Evolutionary conservation across 148 eudicot species (phyloP).

Genomic region (Vaccinium macrocarpon): DNA sequence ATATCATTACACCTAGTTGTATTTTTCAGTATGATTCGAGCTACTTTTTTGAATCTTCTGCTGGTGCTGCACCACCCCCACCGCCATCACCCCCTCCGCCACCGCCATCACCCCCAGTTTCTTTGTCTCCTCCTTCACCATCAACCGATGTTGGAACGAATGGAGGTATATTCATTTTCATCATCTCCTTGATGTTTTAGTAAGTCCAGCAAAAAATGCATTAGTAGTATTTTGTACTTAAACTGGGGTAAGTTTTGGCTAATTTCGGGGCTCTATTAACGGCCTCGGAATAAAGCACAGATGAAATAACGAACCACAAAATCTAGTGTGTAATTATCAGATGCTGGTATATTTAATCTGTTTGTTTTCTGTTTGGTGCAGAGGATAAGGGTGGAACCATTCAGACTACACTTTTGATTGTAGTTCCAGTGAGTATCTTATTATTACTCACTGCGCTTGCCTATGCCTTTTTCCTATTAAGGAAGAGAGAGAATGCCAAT

Average conservation of each 20-base stretch:
- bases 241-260: not conserved
- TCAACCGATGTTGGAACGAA: not conserved
- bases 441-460: not conserved
- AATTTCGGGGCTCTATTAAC: not conserved
- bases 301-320: not conserved
- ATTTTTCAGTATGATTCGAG: not conserved
- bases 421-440: slow-evolving; percentile 11
- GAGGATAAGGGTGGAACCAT: not conserved
- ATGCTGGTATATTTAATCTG: not conserved
- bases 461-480: slow-evolving; percentile 2
- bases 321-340: not conserved
- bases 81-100: not conserved
- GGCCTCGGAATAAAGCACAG: not conserved
- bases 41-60: not conserved
- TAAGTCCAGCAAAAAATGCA: not conserved
- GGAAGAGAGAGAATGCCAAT: not conserved
- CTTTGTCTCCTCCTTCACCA: not conserved
- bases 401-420: not conserved
- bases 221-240: not conserved
- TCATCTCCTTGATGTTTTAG: not conserved
- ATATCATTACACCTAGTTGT: slow-evolving; percentile 10
- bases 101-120: too few relatives aligned
- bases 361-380: not conserved
- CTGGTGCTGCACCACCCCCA: slow-evolving; percentile 13
- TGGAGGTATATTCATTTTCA: not conserved